Conservation (phyloP, 2,329 filamentous ascomycete species). For the Neonectria coccinea region DNA sequence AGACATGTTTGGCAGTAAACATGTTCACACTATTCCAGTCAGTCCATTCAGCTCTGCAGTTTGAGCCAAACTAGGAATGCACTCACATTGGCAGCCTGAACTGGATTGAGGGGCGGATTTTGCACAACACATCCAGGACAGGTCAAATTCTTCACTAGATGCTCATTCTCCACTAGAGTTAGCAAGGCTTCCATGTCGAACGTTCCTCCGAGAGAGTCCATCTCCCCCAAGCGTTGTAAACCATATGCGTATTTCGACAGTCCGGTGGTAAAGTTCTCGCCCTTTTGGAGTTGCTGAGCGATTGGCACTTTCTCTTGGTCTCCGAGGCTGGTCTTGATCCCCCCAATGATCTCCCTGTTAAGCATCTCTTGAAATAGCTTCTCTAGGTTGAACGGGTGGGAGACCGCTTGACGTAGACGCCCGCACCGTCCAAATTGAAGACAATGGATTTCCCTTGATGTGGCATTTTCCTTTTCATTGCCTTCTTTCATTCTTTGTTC, state of each 20-base stretch:
- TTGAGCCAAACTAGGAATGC: neutral
- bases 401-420: conserved; percentile 38
- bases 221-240: conserved; percentile 19
- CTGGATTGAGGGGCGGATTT: neutral
- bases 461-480: too few relatives aligned
- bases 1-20: conserved; percentile 48
- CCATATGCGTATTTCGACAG: conserved; percentile 30
- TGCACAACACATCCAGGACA: conserved; percentile 30
- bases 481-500: neutral
- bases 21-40: conserved; percentile 49
- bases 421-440: neutral
- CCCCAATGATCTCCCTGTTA: neutral
- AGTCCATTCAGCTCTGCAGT: conserved; percentile 2
- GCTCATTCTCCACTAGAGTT: conserved; percentile 26
- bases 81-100: conserved; percentile 22
- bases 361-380: conserved; percentile 32
- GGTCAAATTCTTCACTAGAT: fast-evolving
- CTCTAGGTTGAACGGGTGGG: conserved; percentile 48
- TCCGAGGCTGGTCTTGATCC: neutral
- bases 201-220: neutral
- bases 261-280: neutral
- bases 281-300: conserved; percentile 20
- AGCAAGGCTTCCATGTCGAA: conserved; percentile 40
- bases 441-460: neutral
- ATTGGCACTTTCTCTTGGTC: neutral